These are phyloP conservation scores for Metschnikowia borealis DNA, from an alignment of 805 yeast genomes.

Conservation along the genomic window DNA sequence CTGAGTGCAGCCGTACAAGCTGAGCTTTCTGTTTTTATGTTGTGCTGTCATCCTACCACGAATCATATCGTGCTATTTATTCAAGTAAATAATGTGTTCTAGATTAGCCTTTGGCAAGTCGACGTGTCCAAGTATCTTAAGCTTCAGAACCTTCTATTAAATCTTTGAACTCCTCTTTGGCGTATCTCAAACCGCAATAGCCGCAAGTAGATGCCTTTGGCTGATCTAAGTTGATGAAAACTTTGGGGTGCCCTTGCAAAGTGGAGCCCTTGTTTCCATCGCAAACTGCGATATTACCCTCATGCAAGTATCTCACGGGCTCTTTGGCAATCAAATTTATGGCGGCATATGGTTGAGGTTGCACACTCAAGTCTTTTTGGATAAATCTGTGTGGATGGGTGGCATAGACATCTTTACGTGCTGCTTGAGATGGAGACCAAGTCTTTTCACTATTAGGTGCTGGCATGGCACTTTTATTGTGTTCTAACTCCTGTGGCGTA, in stretches of 20 bases:
- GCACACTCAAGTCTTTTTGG: conserved; percentile 61
- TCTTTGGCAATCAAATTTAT: conserved; percentile 74
- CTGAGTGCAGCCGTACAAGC: no score
- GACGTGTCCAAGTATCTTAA: neutral
- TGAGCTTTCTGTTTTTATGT: no score
- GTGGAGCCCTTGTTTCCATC: conserved; percentile 69
- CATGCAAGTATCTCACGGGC: conserved; percentile 59
- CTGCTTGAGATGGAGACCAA: conserved; percentile 70
- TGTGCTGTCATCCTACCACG: no score
- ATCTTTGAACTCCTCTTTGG: conserved; percentile 47
- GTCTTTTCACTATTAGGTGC: conserved; percentile 71
- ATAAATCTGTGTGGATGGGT: conserved; percentile 58
- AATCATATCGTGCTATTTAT: neutral
- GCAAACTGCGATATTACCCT: conserved; percentile 67
- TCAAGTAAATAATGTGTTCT: neutral
- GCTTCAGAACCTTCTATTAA: conserved; percentile 28
- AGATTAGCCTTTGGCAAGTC: neutral
- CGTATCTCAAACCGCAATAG: conserved; percentile 73
- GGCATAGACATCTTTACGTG: conserved; percentile 52
- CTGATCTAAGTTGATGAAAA: conserved; percentile 75
- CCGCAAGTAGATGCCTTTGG: conserved; percentile 72
- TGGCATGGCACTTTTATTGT: conserved; percentile 44
- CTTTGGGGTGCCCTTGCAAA: conserved; percentile 80
- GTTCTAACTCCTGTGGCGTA: conserved; percentile 17
- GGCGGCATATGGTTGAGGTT: conserved; percentile 81